phyloP scores from a whole-genome alignment of 805 yeast species.

The Pichia exigua region DNA sequence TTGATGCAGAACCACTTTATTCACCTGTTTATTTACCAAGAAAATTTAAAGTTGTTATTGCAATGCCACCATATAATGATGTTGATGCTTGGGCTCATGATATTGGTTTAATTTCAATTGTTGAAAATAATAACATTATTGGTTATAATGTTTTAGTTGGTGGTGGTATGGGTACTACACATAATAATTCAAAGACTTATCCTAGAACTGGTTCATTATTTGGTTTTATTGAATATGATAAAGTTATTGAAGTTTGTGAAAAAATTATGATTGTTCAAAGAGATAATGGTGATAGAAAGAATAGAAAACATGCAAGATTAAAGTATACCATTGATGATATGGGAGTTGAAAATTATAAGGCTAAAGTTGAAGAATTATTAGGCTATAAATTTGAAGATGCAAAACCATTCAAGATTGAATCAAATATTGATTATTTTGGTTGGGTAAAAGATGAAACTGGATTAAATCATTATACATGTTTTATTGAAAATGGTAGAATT shows the following conservation, averaged over 20 bases:
- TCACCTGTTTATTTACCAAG: conserved; percentile 86
- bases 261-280: conserved; percentile 91
- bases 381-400: conserved; percentile 70
- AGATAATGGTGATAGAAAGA: conserved; percentile 89
- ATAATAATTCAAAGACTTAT: conserved; percentile 91
- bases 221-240: conserved; percentile 64
- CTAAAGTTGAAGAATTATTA: conserved; percentile 74
- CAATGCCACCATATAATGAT: conserved; percentile 94
- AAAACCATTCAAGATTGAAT: conserved; percentile 66
- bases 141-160: conserved; percentile 91
- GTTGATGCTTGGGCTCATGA: conserved; percentile 96
- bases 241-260: conserved; percentile 75
- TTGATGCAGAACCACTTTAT: conserved; percentile 80
- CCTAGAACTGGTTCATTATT: conserved; percentile 89
- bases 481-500: conserved; percentile 93
- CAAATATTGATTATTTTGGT: conserved; percentile 87
- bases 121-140: conserved; percentile 53
- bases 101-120: conserved; percentile 85
- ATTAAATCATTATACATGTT: conserved; percentile 83
- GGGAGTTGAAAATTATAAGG: conserved; percentile 78
- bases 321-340: conserved; percentile 93
- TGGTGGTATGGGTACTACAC: conserved; percentile 99
- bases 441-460: conserved; percentile 87
- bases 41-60: conserved; percentile 89
- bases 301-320: conserved; percentile 96